A percentile compares a stretch with the other conserved stretches of the same genome.
Conservation (phyloP, 2,329 filamentous ascomycete species). For the Coleophoma crateriformis region DNA sequence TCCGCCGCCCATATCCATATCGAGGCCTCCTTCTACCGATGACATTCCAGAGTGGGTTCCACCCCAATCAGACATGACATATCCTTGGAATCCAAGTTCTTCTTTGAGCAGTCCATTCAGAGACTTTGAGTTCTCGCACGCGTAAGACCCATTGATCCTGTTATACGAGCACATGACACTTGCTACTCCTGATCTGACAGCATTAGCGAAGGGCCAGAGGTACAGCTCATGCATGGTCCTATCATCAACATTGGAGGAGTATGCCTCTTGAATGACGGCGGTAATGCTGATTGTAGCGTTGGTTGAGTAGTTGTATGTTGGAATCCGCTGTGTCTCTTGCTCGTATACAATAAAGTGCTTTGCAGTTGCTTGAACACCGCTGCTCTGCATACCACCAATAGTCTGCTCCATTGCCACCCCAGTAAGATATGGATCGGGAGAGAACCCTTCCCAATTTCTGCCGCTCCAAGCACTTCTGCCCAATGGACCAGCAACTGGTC, state of each 20-base stretch:
- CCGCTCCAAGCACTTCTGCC: constrained; percentile 62
- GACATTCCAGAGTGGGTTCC: constrained; percentile 37
- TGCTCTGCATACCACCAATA: constrained; percentile 59
- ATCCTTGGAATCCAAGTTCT: constrained; percentile 44
- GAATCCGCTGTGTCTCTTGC: constrained; percentile 44
- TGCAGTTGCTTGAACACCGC: constrained; percentile 58
- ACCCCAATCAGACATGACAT: constrained; percentile 30
- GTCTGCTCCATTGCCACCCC: constrained; percentile 5
- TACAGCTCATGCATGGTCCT: constrained; percentile 57
- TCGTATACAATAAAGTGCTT: constrained; percentile 69
- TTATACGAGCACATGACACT: constrained; percentile 81
- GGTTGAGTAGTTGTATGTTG: constrained; percentile 44
- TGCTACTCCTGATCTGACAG: constrained; percentile 64
- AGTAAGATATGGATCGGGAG: constrained; percentile 18
- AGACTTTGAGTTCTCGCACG: constrained; percentile 40
- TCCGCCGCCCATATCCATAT: constrained; percentile 36
- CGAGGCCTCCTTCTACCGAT: constrained; percentile 35
- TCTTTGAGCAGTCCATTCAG: constrained; percentile 43
- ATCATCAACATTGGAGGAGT: constrained; percentile 57
- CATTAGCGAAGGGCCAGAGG: constrained; percentile 7
- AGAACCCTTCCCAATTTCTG: constrained; percentile 57
- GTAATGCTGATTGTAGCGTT: constrained; percentile 31
- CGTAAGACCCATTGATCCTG: constrained; percentile 39
- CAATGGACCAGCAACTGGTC: constrained; percentile 54
- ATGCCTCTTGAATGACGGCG: constrained; percentile 9